These are phyloP conservation scores for Colletotrichum sp. DNA, from an alignment of 2,329 filamentous ascomycete species.

Conservation along the genomic window DNA sequence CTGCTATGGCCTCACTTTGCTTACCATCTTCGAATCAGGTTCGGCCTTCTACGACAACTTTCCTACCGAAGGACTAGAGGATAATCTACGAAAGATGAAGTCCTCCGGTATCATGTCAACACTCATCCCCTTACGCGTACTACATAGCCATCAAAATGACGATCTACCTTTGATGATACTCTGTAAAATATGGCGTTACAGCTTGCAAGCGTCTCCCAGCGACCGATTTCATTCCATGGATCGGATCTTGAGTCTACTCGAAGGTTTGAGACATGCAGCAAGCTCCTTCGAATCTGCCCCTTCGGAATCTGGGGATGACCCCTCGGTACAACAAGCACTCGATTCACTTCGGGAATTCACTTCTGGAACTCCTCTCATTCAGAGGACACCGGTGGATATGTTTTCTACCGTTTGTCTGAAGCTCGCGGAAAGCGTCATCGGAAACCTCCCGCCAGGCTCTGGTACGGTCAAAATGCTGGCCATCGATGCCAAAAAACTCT, in stretches of 20 bases:
- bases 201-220: not conserved
- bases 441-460: not conserved
- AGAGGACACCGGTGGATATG: not conserved
- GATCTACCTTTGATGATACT: not conserved
- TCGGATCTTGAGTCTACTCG: not conserved
- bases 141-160: not conserved
- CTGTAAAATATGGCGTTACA: not conserved
- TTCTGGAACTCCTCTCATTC: not conserved
- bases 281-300: not conserved
- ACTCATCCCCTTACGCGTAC: not conserved
- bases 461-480: not conserved
- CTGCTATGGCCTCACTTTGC: not conserved
- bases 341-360: not conserved
- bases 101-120: not conserved
- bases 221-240: not conserved
- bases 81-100: not conserved
- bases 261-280: not conserved
- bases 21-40: not conserved
- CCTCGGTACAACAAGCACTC: not conserved
- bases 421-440: not conserved
- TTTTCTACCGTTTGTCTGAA: not conserved
- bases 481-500: not conserved
- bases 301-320: not conserved
- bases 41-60: not conserved
- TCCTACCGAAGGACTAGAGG: not conserved